phyloP scores from a whole-genome alignment of 2,329 filamentous ascomycete species.

The Cercospora brassicicola region DNA sequence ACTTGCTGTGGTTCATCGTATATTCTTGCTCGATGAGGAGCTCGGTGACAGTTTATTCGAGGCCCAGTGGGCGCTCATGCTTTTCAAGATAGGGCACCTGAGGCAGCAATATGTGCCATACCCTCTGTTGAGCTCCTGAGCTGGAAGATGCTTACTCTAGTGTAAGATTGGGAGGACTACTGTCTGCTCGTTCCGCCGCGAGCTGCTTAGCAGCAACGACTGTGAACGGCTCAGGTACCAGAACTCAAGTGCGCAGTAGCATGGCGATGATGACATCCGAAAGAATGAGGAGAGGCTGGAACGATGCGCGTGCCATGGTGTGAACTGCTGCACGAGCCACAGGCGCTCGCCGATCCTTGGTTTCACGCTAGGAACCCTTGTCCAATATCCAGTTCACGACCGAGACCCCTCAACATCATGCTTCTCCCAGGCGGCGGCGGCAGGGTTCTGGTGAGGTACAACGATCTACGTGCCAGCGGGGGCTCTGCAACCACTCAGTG shows the following conservation, averaged over 20 bases:
- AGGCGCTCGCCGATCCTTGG: neutral
- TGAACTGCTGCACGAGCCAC: neutral
- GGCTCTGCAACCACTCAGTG: neutral
- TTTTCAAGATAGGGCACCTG: too few relatives aligned
- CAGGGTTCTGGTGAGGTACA: constrained; percentile 1
- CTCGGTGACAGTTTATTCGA: too few relatives aligned
- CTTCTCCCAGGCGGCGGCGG: neutral
- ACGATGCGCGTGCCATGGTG: neutral
- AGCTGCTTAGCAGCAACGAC: neutral
- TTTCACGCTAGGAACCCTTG: neutral
- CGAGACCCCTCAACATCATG: constrained; percentile 5
- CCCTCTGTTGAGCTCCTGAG: too few relatives aligned
- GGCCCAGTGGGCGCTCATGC: too few relatives aligned
- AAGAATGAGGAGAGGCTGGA: neutral
- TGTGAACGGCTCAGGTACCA: neutral
- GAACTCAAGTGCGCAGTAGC: neutral
- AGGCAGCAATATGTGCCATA: too few relatives aligned
- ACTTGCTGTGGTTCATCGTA: too few relatives aligned
- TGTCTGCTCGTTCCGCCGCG: neutral
- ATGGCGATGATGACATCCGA: neutral
- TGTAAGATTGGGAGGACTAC: neutral
- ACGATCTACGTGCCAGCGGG: neutral
- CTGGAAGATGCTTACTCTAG: too few relatives aligned
- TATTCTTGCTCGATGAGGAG: too few relatives aligned
- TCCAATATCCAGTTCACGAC: neutral